A percentile compares a stretch with the other conserved stretches of the same genome.
These are phyloP conservation scores for Fraxinus floribunda DNA, from an alignment of 305 asterid species.

Conservation along the genomic window DNA sequence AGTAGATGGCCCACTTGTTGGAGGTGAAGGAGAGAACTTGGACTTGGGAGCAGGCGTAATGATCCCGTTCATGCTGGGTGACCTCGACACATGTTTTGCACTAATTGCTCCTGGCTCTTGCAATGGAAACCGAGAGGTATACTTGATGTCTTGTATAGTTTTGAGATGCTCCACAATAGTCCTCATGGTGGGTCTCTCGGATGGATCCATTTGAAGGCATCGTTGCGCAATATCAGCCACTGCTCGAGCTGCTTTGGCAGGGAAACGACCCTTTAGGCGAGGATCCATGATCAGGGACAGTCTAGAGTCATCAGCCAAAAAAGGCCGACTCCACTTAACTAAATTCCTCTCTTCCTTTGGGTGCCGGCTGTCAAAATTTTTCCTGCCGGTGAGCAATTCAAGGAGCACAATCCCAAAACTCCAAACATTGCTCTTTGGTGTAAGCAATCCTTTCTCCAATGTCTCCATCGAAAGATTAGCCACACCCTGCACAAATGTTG, in stretches of 20 bases:
- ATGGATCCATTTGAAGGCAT: conserved; percentile 87
- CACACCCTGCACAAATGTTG: conserved; percentile 56
- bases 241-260: conserved; percentile 79
- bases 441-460: conserved; percentile 75
- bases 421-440: conserved; percentile 99
- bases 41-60: conserved; percentile 50
- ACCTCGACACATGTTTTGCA: conserved; percentile 67
- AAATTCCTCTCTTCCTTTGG: conserved; percentile 90
- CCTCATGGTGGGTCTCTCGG: conserved; percentile 98
- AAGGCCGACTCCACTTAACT: conserved; percentile 91
- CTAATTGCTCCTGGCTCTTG: conserved; percentile 76
- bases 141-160: conserved; percentile 80
- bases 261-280: conserved; percentile 87
- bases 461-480: conserved; percentile 94
- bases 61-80: conserved; percentile 82
- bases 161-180: conserved; percentile 74
- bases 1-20: conserved; percentile 40
- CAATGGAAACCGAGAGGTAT: conserved; percentile 79
- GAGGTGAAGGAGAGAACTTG: conserved; percentile 55
- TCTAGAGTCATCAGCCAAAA: conserved; percentile 81
- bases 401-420: conserved; percentile 94
- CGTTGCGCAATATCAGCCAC: conserved; percentile 91
- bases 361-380: conserved; percentile 70
- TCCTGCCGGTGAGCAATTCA: conserved; percentile 92
- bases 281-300: conserved; percentile 93